Base-by-base conservation (phyloP, 768 basidiomycete genomes). In the Punctularia strigosozonata region DNA sequence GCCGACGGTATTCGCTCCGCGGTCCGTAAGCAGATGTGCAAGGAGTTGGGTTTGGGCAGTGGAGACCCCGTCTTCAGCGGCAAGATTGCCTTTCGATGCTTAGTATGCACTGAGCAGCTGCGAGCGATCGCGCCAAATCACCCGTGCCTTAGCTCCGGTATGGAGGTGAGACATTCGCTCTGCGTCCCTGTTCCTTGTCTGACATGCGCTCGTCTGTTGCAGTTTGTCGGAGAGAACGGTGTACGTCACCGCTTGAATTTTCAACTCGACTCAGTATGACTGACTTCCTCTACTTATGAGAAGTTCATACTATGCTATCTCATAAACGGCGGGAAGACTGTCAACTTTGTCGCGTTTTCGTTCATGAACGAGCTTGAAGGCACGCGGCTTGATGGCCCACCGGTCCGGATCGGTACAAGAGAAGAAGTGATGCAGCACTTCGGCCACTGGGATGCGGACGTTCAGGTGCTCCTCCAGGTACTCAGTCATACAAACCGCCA, bases 1-100 rank as follows among this genome's bases (percentile, higher is more conserved):
- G 78, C 77, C n/a, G 80, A 82, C 45, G 79, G 79, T 4, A 43
- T 81, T 42, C 74, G 73, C 56, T 80, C 77, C 22, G 62, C 60
- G 41, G 70, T 60, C 15, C 61, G 68, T 17, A 42, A 46, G 31
- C 50, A 77, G 46, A 60, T 64, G 42, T 43, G 46, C 1, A 56
- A 59, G 39, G 42, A 48, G 2, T 52, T 55, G 3, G 24, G n/a
- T 24, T 51, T 64, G 39, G 43, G 21, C 2, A 56, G 65, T 22
- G 64, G 68, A 26, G 64, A 73, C 7, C 73, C 77, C 3, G 50
- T 61, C 3, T 83, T 75, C 72, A 73, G 69, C 45, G 81, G 81
- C 2, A 64, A 58, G 1, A 59, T 64, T 44, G 70, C 70, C 1
- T 82, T 81, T 53, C 70, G 79, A 36, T 58, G 73, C 2, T 53